These are phyloP conservation scores for Bauhinia variegata DNA, from an alignment of 306 rosid genomes.

Conservation along the genomic window DNA sequence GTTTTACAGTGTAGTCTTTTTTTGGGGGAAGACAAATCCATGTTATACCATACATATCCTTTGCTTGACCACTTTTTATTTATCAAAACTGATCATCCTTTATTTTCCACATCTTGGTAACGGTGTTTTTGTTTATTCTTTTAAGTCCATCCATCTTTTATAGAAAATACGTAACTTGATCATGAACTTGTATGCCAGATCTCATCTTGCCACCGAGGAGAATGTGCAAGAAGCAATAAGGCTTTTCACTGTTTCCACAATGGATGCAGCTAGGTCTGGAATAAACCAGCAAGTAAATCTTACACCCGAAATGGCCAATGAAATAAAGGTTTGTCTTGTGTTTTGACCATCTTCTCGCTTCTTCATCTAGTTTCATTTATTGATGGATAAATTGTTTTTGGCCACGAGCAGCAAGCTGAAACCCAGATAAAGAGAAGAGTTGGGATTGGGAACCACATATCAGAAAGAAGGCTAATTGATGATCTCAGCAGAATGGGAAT, in stretches of 20 bases:
- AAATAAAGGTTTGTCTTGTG: conserved; percentile 72
- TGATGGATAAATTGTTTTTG: conserved; percentile 16
- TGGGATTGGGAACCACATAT: conserved; percentile 93
- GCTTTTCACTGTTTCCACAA: conserved; percentile 86
- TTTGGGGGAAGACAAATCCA: conserved; percentile 20
- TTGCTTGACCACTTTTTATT: conserved; percentile 1
- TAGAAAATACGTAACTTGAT: conserved; percentile 12
- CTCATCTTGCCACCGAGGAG: conserved; percentile 78
- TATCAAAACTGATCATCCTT: conserved; percentile 3
- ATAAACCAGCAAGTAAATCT: conserved; percentile 85
- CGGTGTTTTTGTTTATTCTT: conserved; percentile 9
- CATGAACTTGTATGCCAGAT: conserved; percentile 50
- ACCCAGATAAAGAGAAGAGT: conserved; percentile 95
- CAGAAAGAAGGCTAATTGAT: conserved; percentile 92
- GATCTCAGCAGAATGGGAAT: conserved; percentile 93
- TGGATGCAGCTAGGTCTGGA: conserved; percentile 98
- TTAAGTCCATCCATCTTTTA: conserved; percentile 24
- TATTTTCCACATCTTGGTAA: background rate
- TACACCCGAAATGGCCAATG: conserved; percentile 85
- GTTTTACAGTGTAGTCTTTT: background rate
- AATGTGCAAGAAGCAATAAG: conserved; percentile 87
- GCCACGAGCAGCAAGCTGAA: conserved; percentile 89
- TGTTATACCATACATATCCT: conserved; percentile 14
- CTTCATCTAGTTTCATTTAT: conserved; percentile 17
- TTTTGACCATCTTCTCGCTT: conserved; percentile 2